Evolutionary conservation across 768 basidiomycete genomes (phyloP).

Genomic region (Kwoniella mangroviensis): DNA sequence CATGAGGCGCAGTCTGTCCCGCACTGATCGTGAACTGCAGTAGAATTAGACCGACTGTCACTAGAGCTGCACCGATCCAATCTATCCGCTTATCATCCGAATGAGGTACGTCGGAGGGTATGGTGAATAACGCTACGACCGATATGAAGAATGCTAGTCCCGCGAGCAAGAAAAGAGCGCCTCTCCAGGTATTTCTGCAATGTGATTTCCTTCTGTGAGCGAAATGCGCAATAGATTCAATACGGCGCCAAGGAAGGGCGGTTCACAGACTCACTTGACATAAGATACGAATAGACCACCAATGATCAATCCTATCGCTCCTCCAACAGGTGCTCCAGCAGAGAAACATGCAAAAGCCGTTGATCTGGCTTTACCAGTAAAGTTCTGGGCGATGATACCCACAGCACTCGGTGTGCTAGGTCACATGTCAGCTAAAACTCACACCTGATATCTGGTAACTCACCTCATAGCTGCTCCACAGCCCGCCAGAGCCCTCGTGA

Average conservation of each 20-base stretch:
- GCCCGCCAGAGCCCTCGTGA: constrained; percentile 79
- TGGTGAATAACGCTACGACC: constrained; percentile 64
- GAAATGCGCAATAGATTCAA: too few relatives aligned
- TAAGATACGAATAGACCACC: constrained; percentile 74
- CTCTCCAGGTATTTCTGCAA: constrained; percentile 65
- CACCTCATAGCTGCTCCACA: constrained; percentile 73
- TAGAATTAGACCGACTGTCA: constrained; percentile 70
- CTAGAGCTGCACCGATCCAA: constrained; percentile 74
- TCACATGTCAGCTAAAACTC: not conserved
- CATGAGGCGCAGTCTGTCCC: constrained; percentile 65
- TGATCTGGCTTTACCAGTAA: constrained; percentile 73
- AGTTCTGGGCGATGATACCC: constrained; percentile 80
- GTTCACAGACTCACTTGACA: constrained; percentile 52
- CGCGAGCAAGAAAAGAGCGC: constrained; percentile 67
- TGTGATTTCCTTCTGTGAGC: too few relatives aligned
- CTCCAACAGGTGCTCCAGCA: constrained; percentile 83
- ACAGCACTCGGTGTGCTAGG: constrained; percentile 58
- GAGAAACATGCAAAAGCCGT: constrained; percentile 82
- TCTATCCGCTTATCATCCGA: constrained; percentile 63
- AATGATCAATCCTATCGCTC: constrained; percentile 69
- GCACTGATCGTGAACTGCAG: constrained; percentile 76
- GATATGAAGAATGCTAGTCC: constrained; percentile 66
- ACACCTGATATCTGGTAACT: too few relatives aligned
- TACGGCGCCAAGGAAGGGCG: too few relatives aligned
- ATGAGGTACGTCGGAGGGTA: constrained; percentile 66